These are phyloP conservation scores for Penicillium goetzii DNA, from an alignment of 495 filamentous ascomycete genomes.

Conservation along the genomic window DNA sequence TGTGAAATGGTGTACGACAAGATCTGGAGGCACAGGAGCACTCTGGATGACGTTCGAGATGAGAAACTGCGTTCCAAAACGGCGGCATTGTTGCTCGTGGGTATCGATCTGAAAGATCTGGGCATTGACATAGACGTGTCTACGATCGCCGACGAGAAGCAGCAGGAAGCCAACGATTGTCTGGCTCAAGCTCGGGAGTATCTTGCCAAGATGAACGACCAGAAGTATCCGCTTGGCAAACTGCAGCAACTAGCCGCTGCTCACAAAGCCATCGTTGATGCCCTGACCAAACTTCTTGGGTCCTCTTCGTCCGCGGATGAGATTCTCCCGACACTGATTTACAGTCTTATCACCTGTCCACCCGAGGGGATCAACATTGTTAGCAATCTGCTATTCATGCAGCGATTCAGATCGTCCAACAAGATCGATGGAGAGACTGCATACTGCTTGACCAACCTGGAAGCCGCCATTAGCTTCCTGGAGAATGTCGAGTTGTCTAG, in stretches of 20 bases:
- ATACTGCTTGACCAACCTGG: conserved; percentile 94
- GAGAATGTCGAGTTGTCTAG: conserved; percentile 95
- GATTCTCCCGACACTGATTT: conserved; percentile 95
- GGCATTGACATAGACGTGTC: conserved; percentile 70
- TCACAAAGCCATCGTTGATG: conserved; percentile 94
- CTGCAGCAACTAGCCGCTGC: conserved; percentile 84
- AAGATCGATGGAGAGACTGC: conserved; percentile 92
- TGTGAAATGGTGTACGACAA: conserved; percentile 86
- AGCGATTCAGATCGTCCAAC: conserved; percentile 83
- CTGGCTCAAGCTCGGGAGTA: conserved; percentile 75
- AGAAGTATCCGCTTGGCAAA: conserved; percentile 87
- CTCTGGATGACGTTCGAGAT: conserved; percentile 92
- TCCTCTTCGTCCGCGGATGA: conserved; percentile 96
- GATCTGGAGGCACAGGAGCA: conserved; percentile 88
- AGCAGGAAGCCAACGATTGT: conserved; percentile 71
- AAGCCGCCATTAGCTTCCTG: conserved; percentile 94
- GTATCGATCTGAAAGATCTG: conserved; percentile 84
- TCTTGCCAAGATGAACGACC: conserved; percentile 81
- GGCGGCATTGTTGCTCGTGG: conserved; percentile 85
- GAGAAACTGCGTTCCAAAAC: conserved; percentile 94
- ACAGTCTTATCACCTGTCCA: conserved; percentile 87
- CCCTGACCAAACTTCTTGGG: conserved; percentile 70
- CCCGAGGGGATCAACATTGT: conserved; percentile 86
- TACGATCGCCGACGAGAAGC: conserved; percentile 58
- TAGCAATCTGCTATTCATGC: conserved; percentile 92